Conservation (phyloP, 805 yeast species). For the Wickerhamia fluorescens region DNA sequence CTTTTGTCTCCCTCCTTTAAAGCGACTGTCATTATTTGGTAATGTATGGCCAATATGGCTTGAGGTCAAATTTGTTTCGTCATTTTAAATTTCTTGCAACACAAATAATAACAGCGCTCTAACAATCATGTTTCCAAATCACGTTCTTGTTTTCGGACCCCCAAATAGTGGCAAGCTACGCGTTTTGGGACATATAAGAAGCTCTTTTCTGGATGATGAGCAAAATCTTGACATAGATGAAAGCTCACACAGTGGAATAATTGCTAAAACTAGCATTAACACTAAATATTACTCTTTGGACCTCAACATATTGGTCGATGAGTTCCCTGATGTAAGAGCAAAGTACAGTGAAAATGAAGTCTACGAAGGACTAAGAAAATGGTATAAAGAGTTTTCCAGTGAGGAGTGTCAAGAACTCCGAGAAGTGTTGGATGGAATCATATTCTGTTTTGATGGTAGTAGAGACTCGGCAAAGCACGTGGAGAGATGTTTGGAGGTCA, state of each 20-base stretch:
- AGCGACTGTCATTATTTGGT: too few species aligned
- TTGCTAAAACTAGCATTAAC: conserved; percentile 16
- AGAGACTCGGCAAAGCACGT: conserved; percentile 3
- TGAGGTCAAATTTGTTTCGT: too few species aligned
- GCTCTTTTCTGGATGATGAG: background rate
- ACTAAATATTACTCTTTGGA: conserved; percentile 28
- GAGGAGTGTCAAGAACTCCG: conserved; percentile 37
- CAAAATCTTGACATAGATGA: conserved; percentile 2
- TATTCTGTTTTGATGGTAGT: conserved; percentile 31
- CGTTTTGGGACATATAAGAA: conserved; percentile 9
- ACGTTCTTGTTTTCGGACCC: conserved; percentile 40
- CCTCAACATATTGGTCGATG: conserved; percentile 30
- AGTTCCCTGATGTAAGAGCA: conserved; percentile 18
- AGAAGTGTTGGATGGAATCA: conserved; percentile 39
- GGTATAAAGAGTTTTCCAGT: conserved; percentile 33
- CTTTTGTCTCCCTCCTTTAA: too few species aligned
- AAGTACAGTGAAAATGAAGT: conserved; percentile 1
- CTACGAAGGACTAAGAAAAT: conserved; percentile 16
- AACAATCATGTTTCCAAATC: conserved; percentile 20
- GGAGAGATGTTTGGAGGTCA: conserved; percentile 11
- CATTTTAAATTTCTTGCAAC: too few species aligned
- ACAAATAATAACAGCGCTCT: too few species aligned
- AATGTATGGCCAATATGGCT: too few species aligned
- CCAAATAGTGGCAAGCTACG: conserved; percentile 36
- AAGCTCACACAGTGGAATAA: conserved; percentile 26